These are phyloP conservation scores for Fusarium anguioides DNA, from an alignment of 2,329 filamentous ascomycete species.

Conservation along the genomic window DNA sequence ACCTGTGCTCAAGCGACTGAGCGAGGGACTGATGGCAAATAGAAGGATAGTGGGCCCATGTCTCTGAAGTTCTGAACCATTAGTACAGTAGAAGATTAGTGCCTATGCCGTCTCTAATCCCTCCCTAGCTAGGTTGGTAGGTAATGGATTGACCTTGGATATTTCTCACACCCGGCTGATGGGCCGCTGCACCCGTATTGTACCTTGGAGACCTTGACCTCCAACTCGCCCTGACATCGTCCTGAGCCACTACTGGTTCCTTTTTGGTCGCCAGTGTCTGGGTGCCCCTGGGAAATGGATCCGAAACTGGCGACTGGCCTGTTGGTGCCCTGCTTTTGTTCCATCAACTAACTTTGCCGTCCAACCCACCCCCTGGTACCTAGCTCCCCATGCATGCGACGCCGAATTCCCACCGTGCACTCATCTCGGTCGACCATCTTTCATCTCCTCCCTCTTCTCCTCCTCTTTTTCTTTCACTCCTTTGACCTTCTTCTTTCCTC, in stretches of 20 bases:
- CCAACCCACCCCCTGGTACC: slow-evolving; percentile 22
- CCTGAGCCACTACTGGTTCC: slow-evolving; percentile 31
- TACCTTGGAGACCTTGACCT: background rate
- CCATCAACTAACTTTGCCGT: slow-evolving; percentile 19
- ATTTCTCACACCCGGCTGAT: slow-evolving; percentile 29
- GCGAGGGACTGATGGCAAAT: background rate
- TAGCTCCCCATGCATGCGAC: slow-evolving; percentile 24
- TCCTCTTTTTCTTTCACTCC: slow-evolving; percentile 40
- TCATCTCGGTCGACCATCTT: slow-evolving; percentile 45
- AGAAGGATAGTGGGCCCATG: slow-evolving; percentile 20
- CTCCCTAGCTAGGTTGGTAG: background rate
- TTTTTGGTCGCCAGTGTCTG: slow-evolving; percentile 30
- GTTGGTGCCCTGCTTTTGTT: slow-evolving; percentile 36
- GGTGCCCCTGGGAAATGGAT: slow-evolving; percentile 33
- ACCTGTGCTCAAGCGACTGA: too few relatives aligned
- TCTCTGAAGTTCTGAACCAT: slow-evolving; percentile 38
- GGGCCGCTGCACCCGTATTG: slow-evolving; percentile 24
- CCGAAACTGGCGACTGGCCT: slow-evolving; percentile 31
- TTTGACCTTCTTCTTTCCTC: slow-evolving; percentile 42
- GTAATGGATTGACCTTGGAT: background rate
- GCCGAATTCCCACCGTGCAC: slow-evolving; percentile 43
- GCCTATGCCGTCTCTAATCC: slow-evolving; percentile 8
- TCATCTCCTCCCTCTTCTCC: slow-evolving; percentile 43
- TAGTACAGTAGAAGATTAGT: slow-evolving; percentile 32
- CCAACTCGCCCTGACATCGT: slow-evolving; percentile 23